Conservation (phyloP, 495 filamentous ascomycete genomes). For the Hyaloscypha hepaticicola region DNA sequence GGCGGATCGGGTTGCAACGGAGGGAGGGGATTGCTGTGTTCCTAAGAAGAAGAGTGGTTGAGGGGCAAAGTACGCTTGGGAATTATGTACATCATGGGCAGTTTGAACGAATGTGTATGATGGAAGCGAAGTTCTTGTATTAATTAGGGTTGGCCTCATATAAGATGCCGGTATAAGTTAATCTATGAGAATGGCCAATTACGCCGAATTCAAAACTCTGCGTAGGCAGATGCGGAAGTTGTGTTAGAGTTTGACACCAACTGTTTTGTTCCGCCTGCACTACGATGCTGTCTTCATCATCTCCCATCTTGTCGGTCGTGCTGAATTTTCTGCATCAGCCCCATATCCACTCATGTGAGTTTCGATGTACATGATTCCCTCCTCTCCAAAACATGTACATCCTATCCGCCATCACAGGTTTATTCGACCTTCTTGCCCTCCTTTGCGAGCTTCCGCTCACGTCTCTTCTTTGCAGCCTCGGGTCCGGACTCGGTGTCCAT, state of each 20-base stretch:
- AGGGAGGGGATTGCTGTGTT: conserved; percentile 48
- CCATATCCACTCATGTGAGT: neutral
- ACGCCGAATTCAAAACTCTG: conserved; percentile 22
- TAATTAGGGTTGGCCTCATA: conserved; percentile 2
- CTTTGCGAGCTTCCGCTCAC: conserved; percentile 72
- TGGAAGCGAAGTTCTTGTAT: neutral
- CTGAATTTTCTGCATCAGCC: neutral
- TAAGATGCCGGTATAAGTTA: neutral
- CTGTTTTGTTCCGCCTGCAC: neutral
- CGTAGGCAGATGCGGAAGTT: conserved; percentile 1
- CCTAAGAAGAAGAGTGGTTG: conserved; percentile 35
- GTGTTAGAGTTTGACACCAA: neutral
- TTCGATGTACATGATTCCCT: neutral
- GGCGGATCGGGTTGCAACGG: conserved; percentile 37
- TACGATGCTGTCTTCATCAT: neutral
- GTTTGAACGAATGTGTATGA: conserved; percentile 13
- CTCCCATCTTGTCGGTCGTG: conserved; percentile 1
- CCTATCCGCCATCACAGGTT: neutral
- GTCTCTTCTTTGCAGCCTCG: conserved; percentile 79
- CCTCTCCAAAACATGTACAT: conserved; percentile 17
- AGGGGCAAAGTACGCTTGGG: neutral
- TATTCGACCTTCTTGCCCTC: conserved; percentile 39
- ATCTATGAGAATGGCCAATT: conserved; percentile 4
- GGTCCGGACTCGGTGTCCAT: conserved; percentile 91
- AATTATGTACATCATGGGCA: neutral